Evolutionary conservation across 2,329 filamentous ascomycete species (phyloP).

Genomic region (Biscogniauxia marginata): DNA sequence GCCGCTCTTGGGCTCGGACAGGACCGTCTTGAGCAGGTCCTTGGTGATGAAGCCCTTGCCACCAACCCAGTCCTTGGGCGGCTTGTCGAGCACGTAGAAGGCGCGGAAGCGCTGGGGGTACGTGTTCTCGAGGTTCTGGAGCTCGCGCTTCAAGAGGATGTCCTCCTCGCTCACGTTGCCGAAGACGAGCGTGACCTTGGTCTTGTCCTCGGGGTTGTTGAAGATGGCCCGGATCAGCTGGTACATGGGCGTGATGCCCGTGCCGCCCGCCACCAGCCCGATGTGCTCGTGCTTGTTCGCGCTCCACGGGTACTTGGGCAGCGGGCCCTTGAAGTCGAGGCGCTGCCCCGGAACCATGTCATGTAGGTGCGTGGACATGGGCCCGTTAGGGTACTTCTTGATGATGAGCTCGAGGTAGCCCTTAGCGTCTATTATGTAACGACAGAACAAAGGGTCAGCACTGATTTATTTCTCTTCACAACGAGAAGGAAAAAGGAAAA

Average conservation of each 20-base stretch:
- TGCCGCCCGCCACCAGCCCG: slow-evolving; percentile 86
- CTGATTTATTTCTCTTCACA: too few relatives aligned
- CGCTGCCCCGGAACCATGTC: slow-evolving; percentile 76
- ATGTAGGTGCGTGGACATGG: slow-evolving; percentile 90
- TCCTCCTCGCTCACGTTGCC: slow-evolving; percentile 89
- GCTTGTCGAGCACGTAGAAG: slow-evolving; percentile 90
- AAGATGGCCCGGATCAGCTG: slow-evolving; percentile 90
- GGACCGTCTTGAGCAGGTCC: slow-evolving; percentile 89
- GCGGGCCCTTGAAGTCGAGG: slow-evolving; percentile 90
- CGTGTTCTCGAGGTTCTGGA: slow-evolving; percentile 85
- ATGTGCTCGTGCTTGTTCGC: slow-evolving; percentile 93
- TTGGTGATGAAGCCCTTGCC: slow-evolving; percentile 81
- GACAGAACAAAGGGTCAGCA: not conserved
- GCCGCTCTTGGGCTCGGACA: slow-evolving; percentile 86
- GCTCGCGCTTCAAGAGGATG: slow-evolving; percentile 85
- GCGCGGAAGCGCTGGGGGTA: slow-evolving; percentile 93
- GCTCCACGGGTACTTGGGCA: slow-evolving; percentile 89
- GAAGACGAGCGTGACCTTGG: slow-evolving; percentile 93
- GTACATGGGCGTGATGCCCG: slow-evolving; percentile 97
- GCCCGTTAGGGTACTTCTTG: slow-evolving; percentile 86
- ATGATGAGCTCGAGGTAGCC: slow-evolving; percentile 87
- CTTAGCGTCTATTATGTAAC: slow-evolving; percentile 56
- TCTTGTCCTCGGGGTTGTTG: slow-evolving; percentile 94
- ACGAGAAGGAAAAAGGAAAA: too few relatives aligned
- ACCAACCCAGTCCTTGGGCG: slow-evolving; percentile 72